phyloP scores from a whole-genome alignment of 352 stramenopile species.

The Phytophthora idaei region DNA sequence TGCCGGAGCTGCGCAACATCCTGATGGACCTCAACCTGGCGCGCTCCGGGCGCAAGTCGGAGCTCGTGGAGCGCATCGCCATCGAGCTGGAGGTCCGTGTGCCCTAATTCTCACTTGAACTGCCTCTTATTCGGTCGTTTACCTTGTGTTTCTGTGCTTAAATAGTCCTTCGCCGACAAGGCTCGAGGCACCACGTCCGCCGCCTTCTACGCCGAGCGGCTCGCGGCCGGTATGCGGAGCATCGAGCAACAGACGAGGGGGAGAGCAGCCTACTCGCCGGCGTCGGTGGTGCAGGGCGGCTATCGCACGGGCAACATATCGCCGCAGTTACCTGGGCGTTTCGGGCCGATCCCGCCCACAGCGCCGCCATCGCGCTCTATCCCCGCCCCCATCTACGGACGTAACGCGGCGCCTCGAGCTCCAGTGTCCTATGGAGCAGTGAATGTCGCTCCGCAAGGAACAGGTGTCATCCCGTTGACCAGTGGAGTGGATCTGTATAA shows the following conservation, averaged over 20 bases:
- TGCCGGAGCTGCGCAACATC: slow-evolving; percentile 80
- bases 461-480: slow-evolving; percentile 30
- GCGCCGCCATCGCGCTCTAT: slow-evolving; percentile 22
- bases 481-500: slow-evolving; percentile 45
- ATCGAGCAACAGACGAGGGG: slow-evolving; percentile 54
- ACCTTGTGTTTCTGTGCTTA: slow-evolving; percentile 4
- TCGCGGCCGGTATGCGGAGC: slow-evolving; percentile 47
- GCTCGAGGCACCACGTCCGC: slow-evolving; percentile 53
- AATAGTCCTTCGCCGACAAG: slow-evolving; percentile 57
- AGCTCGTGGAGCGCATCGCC: slow-evolving; percentile 81
- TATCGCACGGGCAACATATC: slow-evolving; percentile 11
- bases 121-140: not conserved
- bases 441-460: slow-evolving; percentile 6
- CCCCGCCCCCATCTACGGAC: slow-evolving; percentile 20
- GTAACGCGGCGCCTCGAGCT: slow-evolving; percentile 1
- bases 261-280: slow-evolving; percentile 5
- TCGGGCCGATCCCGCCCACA: slow-evolving; percentile 13
- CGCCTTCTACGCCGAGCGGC: slow-evolving; percentile 64
- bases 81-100: slow-evolving; percentile 56
- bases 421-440: slow-evolving; percentile 14
- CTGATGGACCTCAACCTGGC: slow-evolving; percentile 70
- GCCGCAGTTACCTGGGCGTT: slow-evolving; percentile 7
- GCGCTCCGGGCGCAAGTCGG: slow-evolving; percentile 75
- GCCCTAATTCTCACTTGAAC: not conserved
- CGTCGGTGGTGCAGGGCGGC: not conserved